Conservation (phyloP, 2,329 filamentous ascomycete genomes). For the Hypoxylon sp. region DNA sequence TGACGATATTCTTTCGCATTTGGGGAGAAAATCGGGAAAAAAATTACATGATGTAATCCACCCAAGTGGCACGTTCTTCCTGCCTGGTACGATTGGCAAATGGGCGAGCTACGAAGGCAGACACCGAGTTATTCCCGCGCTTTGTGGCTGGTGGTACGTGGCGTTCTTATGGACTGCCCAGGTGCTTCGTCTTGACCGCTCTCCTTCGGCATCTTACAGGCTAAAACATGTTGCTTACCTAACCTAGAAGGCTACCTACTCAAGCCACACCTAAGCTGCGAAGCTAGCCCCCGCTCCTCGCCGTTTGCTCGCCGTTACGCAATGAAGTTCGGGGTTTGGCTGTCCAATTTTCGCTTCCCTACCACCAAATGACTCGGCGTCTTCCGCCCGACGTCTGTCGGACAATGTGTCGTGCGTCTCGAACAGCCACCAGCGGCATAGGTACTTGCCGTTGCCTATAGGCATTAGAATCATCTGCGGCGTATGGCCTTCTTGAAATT, state of each 20-base stretch:
- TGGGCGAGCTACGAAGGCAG: constrained; percentile 14
- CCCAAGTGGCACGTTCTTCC: constrained; percentile 28
- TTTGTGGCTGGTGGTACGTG: constrained; percentile 30
- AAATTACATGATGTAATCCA: constrained; percentile 41
- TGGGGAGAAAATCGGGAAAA: constrained; percentile 35
- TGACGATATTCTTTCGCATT: constrained; percentile 34
- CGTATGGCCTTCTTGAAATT: constrained; percentile 10
- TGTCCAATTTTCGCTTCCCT: neutral
- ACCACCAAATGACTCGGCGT: constrained; percentile 26
- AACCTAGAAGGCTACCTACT: constrained; percentile 1
- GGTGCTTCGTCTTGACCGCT: neutral
- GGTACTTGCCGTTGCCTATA: neutral
- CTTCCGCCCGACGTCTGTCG: constrained; percentile 25
- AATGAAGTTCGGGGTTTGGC: constrained; percentile 37
- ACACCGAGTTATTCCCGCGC: constrained; percentile 39
- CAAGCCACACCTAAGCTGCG: constrained; percentile 36
- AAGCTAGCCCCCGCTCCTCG: constrained; percentile 32
- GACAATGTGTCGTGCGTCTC: neutral
- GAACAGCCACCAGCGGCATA: constrained; percentile 1
- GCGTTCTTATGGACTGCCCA: no score
- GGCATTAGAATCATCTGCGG: constrained; percentile 12
- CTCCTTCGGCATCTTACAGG: constrained; percentile 12
- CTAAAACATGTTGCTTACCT: constrained; percentile 9
- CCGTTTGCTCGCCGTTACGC: constrained; percentile 37
- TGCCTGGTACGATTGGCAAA: constrained; percentile 36